Evolutionary conservation across 2,329 filamentous ascomycete genomes (phyloP), one percentile per base, ranked within the genome.

Genomic region (Monilinia polystroma): DNA sequence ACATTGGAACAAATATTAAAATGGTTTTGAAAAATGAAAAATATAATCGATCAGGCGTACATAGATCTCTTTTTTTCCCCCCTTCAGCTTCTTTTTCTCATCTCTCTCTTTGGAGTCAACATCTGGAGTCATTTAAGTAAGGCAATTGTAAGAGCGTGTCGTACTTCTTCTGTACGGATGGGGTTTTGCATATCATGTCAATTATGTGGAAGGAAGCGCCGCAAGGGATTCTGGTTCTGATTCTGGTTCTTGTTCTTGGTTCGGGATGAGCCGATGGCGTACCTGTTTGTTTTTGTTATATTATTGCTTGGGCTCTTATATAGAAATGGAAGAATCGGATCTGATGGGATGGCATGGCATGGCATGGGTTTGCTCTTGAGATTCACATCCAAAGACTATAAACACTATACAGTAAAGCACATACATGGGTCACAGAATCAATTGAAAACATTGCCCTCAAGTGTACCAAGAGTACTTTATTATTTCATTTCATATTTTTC

Each of bases 211-310:
- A n/a, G 52, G 20, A 45, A 16, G 29, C 18, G 41, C 41, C 18
- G 41, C 41, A 47, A 47, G 56, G 56, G 43, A 26, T 59, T 59
- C 52, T n/a, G 52, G 41, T 41, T 41, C 23, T 23, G 23, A 23
- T 23, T 23, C 23, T 23, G 43, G 41, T 59, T 59, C 52, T n/a
- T 29, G 41, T 41, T 41, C 38, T 41, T 41, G 38, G 38, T 43
- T 16, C 12, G 11, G 41, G 41, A 43, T 16, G 41, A 5, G 14
- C 12, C 12, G 29, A 35, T 55, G 29, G 26, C 26, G 26, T 53
- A 29, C 26, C 41, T 14, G 10, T 32, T 2, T 53, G 16, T 53
- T 20, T 51, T 35, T 35, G 5, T 35, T 35, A 6, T 35, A 35
- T 35, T 51, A n/a, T 51, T 51, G 23, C 4, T 53, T 53, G 51